These are phyloP conservation scores for Hippophae rhamnoides DNA, from an alignment of 306 rosid species.

Conservation along the genomic window DNA sequence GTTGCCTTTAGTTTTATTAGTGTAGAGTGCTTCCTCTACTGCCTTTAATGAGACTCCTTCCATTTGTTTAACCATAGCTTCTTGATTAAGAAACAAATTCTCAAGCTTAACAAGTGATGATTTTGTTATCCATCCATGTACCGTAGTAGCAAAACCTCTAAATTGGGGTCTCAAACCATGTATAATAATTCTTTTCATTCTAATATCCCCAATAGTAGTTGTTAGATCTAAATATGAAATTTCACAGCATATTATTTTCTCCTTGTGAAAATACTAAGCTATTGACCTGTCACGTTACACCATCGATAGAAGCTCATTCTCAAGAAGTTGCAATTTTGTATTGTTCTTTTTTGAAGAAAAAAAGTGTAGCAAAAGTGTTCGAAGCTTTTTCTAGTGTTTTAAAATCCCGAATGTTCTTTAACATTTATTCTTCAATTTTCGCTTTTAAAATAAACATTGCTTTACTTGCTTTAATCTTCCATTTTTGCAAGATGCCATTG, in stretches of 20 bases:
- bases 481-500: too few relatives aligned
- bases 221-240: neutral
- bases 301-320: too few relatives aligned
- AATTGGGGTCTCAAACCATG: neutral
- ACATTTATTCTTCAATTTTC: conserved; percentile 5
- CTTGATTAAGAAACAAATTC: conserved; percentile 3
- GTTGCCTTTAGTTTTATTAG: neutral
- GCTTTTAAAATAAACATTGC: conserved; percentile 2
- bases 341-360: conserved; percentile 3
- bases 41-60: neutral
- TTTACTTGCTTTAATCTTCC: too few relatives aligned
- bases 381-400: conserved; percentile 7
- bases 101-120: conserved; percentile 4
- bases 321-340: neutral
- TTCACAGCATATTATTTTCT: neutral
- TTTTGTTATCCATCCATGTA: neutral
- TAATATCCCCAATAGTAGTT: neutral
- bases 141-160: neutral
- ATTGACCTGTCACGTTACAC: neutral
- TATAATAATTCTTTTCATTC: neutral
- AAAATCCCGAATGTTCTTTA: conserved; percentile 1
- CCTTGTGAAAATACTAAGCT: neutral
- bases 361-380: neutral
- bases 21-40: neutral
- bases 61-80: conserved; percentile 10